Conservation (phyloP, 768 basidiomycete species). For the Boletus vinaceobasis region DNA sequence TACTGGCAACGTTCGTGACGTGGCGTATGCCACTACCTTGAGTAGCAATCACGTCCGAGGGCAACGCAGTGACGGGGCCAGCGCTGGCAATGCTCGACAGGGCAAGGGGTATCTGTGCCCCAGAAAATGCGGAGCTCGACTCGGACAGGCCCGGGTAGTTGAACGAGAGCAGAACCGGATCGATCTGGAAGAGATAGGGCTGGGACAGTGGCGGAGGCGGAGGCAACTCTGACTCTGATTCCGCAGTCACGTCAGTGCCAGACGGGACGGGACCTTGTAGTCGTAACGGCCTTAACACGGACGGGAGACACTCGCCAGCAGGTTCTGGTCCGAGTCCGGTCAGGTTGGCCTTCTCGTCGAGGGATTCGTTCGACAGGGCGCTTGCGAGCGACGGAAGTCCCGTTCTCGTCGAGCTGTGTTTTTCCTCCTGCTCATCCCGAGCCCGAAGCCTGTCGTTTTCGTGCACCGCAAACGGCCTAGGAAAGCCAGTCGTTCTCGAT, state of each 20-base stretch:
- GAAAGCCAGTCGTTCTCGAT: too few relatives aligned
- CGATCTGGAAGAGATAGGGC: conserved; percentile 20
- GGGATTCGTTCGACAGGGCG: conserved; percentile 18
- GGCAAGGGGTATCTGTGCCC: not conserved
- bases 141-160: conserved; percentile 5
- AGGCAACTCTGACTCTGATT: not conserved
- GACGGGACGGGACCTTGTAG: conserved; percentile 11
- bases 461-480: not conserved
- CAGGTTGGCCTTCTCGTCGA: conserved; percentile 12
- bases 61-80: not conserved
- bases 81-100: not conserved
- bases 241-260: not conserved
- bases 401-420: not conserved
- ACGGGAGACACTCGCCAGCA: conserved; percentile 16
- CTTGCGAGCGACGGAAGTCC: conserved; percentile 17
- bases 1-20: not conserved
- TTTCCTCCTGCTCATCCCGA: not conserved
- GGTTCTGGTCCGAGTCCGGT: not conserved
- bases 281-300: conserved; percentile 19
- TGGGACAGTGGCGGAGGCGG: not conserved
- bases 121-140: not conserved
- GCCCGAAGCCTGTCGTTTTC: not conserved
- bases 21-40: not conserved
- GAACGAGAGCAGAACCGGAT: conserved; percentile 24
- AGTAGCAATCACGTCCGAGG: not conserved